A percentile compares a stretch with the other conserved stretches of the same genome.
These are phyloP conservation scores for Ogataea hybrid DNA, from an alignment of 1,139 yeast genomes.

Conservation along the genomic window DNA sequence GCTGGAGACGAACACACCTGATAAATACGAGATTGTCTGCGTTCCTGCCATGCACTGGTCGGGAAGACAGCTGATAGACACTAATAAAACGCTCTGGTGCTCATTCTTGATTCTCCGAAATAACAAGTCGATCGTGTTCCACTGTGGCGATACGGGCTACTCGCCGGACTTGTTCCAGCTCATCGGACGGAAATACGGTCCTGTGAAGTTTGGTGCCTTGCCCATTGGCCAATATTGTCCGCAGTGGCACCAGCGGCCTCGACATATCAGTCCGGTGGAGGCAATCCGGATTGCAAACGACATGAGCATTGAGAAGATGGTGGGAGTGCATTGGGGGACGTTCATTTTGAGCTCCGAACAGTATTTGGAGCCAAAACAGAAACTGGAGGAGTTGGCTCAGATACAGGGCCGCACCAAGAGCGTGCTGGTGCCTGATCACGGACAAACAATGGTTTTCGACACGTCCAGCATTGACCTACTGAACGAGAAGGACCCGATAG, in stretches of 20 bases:
- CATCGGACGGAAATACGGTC: slow-evolving; percentile 64
- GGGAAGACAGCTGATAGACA: slow-evolving; percentile 73
- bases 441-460: slow-evolving; percentile 41
- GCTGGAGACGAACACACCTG: slow-evolving; percentile 33
- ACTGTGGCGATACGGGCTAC: slow-evolving; percentile 95
- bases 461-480: slow-evolving; percentile 17
- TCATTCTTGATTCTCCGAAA: slow-evolving; percentile 69
- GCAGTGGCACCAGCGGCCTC: slow-evolving; percentile 87
- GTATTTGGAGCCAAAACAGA: slow-evolving; percentile 73
- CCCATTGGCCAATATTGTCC: slow-evolving; percentile 98
- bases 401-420: slow-evolving; percentile 34
- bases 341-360: slow-evolving; percentile 87
- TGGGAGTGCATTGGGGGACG: slow-evolving; percentile 97
- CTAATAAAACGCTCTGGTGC: slow-evolving; percentile 85
- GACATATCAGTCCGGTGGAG: slow-evolving; percentile 84
- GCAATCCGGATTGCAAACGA: slow-evolving; percentile 67
- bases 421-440: slow-evolving; percentile 52
- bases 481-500: slow-evolving; percentile 15
- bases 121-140: slow-evolving; percentile 72
- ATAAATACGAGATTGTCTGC: slow-evolving; percentile 75
- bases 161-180: slow-evolving; percentile 64
- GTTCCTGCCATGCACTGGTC: slow-evolving; percentile 99
- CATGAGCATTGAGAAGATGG: slow-evolving; percentile 56
- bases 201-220: slow-evolving; percentile 64
- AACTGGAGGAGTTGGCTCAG: slow-evolving; percentile 39